Conservation (phyloP, 2,329 filamentous ascomycete species). For the Fusarium xyrophilum region DNA sequence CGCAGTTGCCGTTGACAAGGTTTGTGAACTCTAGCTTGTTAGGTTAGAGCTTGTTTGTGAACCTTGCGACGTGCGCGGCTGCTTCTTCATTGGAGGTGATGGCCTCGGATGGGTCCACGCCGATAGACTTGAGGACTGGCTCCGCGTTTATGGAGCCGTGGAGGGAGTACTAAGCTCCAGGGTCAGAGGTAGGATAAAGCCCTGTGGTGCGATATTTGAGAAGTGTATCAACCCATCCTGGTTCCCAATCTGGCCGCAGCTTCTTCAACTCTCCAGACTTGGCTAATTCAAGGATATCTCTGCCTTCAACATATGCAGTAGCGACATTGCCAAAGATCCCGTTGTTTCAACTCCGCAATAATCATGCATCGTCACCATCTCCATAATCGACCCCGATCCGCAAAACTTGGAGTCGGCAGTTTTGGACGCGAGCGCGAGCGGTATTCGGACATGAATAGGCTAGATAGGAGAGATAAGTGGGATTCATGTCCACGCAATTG, state of each 20-base stretch:
- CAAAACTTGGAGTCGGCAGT: background rate
- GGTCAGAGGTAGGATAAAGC: slow-evolving; percentile 56
- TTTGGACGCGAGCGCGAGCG: slow-evolving; percentile 10
- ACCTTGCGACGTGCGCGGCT: slow-evolving; percentile 28
- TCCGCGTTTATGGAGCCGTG: slow-evolving; percentile 58
- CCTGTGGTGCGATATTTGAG: slow-evolving; percentile 36
- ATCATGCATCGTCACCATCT: background rate
- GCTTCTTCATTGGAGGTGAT: slow-evolving; percentile 38
- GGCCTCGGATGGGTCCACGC: slow-evolving; percentile 40
- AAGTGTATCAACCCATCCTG: slow-evolving; percentile 17
- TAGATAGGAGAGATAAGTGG: background rate
- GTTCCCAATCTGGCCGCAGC: slow-evolving; percentile 5
- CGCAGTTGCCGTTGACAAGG: slow-evolving; percentile 10
- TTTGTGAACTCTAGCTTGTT: slow-evolving; percentile 16
- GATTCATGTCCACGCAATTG: background rate
- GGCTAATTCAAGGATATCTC: background rate
- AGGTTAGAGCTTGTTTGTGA: slow-evolving; percentile 35
- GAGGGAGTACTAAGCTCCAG: slow-evolving; percentile 56
- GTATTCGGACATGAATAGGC: background rate
- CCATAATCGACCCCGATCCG: background rate
- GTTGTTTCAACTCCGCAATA: background rate
- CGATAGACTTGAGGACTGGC: slow-evolving; percentile 54
- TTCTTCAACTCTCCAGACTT: background rate
- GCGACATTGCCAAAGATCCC: slow-evolving; percentile 7
- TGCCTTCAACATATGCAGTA: slow-evolving; percentile 8